Evolutionary conservation across 768 basidiomycete genomes (phyloP).

Genomic region (Jaapia argillacea): DNA sequence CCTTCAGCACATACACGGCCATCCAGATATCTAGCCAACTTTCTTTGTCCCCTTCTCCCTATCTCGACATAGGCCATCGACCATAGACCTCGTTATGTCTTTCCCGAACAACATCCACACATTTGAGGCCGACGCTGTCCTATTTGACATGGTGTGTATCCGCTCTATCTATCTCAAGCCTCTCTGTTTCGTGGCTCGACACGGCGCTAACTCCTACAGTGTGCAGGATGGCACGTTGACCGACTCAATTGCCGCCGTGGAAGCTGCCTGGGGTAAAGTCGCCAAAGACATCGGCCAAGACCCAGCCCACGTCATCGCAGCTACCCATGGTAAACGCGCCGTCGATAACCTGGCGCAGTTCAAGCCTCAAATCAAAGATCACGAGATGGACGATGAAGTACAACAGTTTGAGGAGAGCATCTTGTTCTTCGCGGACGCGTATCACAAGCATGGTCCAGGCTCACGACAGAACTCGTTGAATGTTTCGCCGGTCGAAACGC

Average conservation of each 20-base stretch:
- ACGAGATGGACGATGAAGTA: conserved; percentile 51
- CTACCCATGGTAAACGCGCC: conserved; percentile 73
- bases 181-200: conserved; percentile 2
- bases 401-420: conserved; percentile 55
- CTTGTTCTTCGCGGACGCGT: conserved; percentile 58
- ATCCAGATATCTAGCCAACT: neutral
- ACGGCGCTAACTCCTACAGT: conserved; percentile 14
- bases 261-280: conserved; percentile 69
- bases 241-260: conserved; percentile 64
- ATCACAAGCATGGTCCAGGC: conserved; percentile 31
- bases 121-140: conserved; percentile 47
- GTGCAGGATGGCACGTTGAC: conserved; percentile 60
- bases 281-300: conserved; percentile 61
- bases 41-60: neutral
- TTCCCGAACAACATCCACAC: neutral
- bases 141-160: conserved; percentile 55
- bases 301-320: conserved; percentile 56
- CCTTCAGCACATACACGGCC: neutral
- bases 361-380: conserved; percentile 41
- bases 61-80: neutral
- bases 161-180: neutral
- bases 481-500: neutral
- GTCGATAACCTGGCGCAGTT: conserved; percentile 61
- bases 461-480: conserved; percentile 18
- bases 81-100: neutral